These are phyloP conservation scores for Bocquillonia castaneifolia DNA, from an alignment of 441 rosid species.

Conservation along the genomic window DNA sequence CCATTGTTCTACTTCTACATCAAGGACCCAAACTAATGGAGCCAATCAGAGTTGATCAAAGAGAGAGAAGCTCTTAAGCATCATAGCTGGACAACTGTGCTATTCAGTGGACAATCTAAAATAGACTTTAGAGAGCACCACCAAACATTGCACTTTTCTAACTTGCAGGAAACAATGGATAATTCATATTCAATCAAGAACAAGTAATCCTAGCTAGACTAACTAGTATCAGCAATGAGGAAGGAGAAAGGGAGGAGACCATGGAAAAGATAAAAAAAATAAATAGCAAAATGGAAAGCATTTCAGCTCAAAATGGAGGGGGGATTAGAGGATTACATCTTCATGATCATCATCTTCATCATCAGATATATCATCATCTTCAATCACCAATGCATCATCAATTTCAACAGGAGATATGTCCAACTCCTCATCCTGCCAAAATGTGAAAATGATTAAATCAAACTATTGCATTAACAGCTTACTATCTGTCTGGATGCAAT, in stretches of 20 bases:
- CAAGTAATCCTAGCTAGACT: neutral
- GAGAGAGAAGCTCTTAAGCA: too few relatives aligned
- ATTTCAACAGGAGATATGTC: constrained; percentile 89
- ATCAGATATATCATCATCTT: constrained; percentile 96
- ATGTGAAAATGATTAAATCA: neutral
- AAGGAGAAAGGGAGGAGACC: neutral
- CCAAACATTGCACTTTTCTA: too few relatives aligned
- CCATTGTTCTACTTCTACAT: neutral
- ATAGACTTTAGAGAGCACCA: too few relatives aligned
- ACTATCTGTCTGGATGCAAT: neutral
- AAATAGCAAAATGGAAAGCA: too few relatives aligned
- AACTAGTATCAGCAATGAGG: too few relatives aligned
- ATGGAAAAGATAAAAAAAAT: neutral
- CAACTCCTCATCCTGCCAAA: constrained; percentile 82
- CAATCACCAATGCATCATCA: constrained; percentile 95
- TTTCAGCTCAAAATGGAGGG: too few relatives aligned
- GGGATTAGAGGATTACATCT: constrained; percentile 55
- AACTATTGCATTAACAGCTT: neutral
- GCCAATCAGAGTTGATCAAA: too few relatives aligned
- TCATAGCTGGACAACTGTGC: too few relatives aligned
- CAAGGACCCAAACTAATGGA: neutral
- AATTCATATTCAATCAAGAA: neutral
- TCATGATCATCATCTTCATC: constrained; percentile 95
- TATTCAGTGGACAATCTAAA: too few relatives aligned
- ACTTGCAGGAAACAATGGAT: neutral